Evolutionary conservation across 1,284 basidiomycete species (phyloP), one percentile per base, ranked within the genome.

Genomic region (Cutaneotrichosporon mucoides): DNA sequence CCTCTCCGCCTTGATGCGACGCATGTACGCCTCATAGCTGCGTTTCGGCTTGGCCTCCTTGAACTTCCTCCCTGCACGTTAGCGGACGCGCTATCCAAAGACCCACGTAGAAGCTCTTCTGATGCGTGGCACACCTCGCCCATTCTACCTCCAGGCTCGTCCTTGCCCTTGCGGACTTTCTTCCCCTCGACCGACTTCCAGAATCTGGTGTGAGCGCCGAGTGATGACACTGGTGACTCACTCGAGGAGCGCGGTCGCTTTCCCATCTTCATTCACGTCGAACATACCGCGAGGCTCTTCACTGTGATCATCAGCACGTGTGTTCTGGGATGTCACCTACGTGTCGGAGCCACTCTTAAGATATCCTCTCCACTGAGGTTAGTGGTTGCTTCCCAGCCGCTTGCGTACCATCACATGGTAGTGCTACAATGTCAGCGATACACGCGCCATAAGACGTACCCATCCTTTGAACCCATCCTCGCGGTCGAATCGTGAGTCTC

Each of bases 361-460:
- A 47, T 66, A 72, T 1, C 68, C 66, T 53, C 64, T 65, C 71
- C 71, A 72, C 68, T 71, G 55, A 5, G 5, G 34, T 24, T 42
- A 40, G 40, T 5, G 46, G 35, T 56, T 44, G 12, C 2, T 7
- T 16, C 3, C 12, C 15, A 11, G 1, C 3, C n/a, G 6, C 3
- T 5, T 24, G n/a, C 41, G n/a, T 59, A 69, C 69, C 64, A 72
- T 70, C 2, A 72, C 67, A 6, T 66, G 66, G 48, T 72, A 72
- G 51, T 68, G 66, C 69, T 71, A 24, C 24, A 35, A 24, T 41
- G 38, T 47, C 33, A 15, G 13, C 16, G 7, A 9, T 36, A 2
- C 5, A 16, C 33, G 11, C 13, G 24, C 9, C 10, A 10, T 34
- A 16, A 34, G 7, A 63, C 68, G 58, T 44, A 66, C 65, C 70